Evolutionary conservation across 73 alveolate species (phyloP).

Genomic region (Uronychia binucleata): DNA sequence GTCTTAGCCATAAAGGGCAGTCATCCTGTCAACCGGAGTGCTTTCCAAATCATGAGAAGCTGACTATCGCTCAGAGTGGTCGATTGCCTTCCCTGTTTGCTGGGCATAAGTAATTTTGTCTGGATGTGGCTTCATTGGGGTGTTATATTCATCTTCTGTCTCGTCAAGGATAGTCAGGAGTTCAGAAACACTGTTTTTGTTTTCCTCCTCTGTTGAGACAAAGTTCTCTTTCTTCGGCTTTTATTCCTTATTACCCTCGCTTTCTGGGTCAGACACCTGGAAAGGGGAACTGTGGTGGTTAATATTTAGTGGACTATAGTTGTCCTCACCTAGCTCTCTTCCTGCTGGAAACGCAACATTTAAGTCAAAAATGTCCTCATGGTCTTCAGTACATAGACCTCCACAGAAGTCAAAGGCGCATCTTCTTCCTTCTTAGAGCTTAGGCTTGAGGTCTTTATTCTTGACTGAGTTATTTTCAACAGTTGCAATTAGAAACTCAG

Average conservation of each 20-base stretch:
- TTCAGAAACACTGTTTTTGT: neutral
- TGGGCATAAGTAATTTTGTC: too few relatives aligned
- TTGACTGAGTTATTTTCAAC: neutral
- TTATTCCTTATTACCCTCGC: neutral
- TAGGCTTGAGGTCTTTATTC: neutral
- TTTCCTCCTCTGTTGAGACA: neutral
- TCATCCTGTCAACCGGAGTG: neutral
- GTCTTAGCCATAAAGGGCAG: neutral
- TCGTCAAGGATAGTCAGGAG: neutral
- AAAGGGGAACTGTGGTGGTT: too few relatives aligned
- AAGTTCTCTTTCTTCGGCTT: neutral
- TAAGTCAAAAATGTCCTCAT: neutral
- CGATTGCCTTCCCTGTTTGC: too few relatives aligned
- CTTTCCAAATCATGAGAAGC: too few relatives aligned
- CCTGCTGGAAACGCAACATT: too few relatives aligned
- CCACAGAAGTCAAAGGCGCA: neutral
- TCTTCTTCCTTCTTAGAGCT: neutral
- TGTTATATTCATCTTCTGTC: too few relatives aligned
- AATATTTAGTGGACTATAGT: too few relatives aligned
- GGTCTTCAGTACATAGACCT: neutral
- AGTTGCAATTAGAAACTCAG: neutral
- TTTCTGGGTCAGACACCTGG: neutral
- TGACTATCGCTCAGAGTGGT: neutral
- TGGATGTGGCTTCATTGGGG: too few relatives aligned
- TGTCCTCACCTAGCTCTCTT: too few relatives aligned